Evolutionary conservation across 2,329 filamentous ascomycete genomes (phyloP).

Genomic region (Cryoendolithus antarcticus): DNA sequence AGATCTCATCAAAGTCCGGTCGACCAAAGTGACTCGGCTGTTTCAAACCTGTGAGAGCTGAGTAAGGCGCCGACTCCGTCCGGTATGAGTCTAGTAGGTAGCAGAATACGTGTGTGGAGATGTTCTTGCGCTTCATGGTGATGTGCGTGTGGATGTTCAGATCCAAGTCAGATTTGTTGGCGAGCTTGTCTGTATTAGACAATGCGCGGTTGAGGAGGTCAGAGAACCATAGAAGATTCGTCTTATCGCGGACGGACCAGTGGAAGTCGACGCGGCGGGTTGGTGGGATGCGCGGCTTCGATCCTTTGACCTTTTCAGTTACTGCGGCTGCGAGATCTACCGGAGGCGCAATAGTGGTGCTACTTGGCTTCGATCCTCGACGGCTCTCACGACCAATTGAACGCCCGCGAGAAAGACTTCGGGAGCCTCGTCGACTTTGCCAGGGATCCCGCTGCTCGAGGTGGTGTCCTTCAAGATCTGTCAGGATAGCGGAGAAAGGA

Average conservation of each 20-base stretch:
- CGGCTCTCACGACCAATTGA: conserved; percentile 1
- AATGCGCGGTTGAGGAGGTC: conserved; percentile 41
- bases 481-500: conserved; percentile 45
- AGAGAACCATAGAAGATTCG: conserved; percentile 46
- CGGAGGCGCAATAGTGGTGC: conserved; percentile 1
- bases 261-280: conserved; percentile 43
- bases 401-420: conserved; percentile 1
- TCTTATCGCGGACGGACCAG: conserved; percentile 47
- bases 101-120: conserved; percentile 43
- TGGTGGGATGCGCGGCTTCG: too few relatives aligned
- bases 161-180: conserved; percentile 29
- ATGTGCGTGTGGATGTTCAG: conserved; percentile 46
- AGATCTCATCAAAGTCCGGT: conserved; percentile 41
- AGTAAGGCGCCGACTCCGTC: conserved; percentile 38
- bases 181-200: conserved; percentile 26
- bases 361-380: not conserved
- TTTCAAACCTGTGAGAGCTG: conserved; percentile 41
- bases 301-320: too few relatives aligned
- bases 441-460: conserved; percentile 13
- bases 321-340: not conserved
- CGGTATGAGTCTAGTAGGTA: conserved; percentile 46
- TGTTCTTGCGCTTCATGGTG: conserved; percentile 41
- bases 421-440: conserved; percentile 5
- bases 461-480: conserved; percentile 36
- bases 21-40: conserved; percentile 43